phyloP scores from a whole-genome alignment of 2,329 filamentous ascomycete species.

The Aspergillus calidoustus region DNA sequence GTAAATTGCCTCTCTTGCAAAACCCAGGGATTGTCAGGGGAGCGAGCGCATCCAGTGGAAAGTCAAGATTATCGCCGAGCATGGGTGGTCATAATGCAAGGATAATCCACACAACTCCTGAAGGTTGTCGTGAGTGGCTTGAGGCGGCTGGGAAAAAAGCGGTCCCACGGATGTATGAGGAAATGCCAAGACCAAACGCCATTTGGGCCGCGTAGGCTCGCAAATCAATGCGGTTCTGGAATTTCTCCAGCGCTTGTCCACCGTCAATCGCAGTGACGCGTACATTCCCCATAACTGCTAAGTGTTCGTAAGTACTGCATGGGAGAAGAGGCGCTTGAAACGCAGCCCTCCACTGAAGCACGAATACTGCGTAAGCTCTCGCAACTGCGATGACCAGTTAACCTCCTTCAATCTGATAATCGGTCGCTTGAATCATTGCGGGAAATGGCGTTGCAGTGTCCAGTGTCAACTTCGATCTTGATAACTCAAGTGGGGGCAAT shows the following conservation, averaged over 20 bases:
- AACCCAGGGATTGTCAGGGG: conserved; percentile 8
- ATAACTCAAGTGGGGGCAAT: neutral
- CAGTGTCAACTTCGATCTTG: neutral
- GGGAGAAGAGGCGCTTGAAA: conserved; percentile 1
- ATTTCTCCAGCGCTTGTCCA: conserved; percentile 13
- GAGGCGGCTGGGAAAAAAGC: conserved; percentile 11
- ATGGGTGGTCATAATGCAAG: conserved; percentile 2
- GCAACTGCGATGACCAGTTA: neutral
- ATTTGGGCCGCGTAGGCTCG: conserved; percentile 27
- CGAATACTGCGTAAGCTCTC: neutral
- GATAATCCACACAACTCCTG: neutral
- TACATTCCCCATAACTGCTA: conserved; percentile 2
- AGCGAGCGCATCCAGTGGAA: neutral
- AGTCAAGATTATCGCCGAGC: conserved; percentile 10
- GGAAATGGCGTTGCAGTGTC: neutral
- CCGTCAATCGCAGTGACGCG: conserved; percentile 14
- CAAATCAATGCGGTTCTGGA: conserved; percentile 21
- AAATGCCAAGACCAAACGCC: conserved; percentile 30
- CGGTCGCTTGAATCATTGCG: neutral
- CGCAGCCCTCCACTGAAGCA: conserved; percentile 3
- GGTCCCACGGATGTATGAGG: conserved; percentile 14
- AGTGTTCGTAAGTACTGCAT: conserved; percentile 2
- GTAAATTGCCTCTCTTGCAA: neutral
- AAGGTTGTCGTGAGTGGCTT: conserved; percentile 6
- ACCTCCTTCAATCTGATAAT: neutral